phyloP scores from a whole-genome alignment of 345 rosid genomes.

The Dipteronia sinensis region DNA sequence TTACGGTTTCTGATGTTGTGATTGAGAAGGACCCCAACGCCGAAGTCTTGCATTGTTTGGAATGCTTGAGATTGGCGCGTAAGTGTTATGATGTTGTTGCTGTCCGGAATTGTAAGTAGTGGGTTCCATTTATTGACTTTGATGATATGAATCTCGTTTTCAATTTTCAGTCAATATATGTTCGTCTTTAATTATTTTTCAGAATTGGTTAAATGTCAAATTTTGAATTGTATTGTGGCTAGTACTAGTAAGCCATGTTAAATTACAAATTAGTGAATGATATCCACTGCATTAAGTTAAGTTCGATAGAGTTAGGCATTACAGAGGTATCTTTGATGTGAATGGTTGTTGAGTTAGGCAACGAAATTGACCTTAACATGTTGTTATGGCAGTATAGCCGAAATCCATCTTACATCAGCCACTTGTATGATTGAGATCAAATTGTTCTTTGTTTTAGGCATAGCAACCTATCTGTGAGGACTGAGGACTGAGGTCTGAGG shows the following conservation, averaged over 20 bases:
- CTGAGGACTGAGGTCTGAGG: neutral
- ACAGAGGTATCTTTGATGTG: neutral
- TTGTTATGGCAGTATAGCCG: neutral
- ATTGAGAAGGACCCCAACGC: slow-evolving; percentile 77
- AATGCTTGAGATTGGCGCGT: slow-evolving; percentile 55
- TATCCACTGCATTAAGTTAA: slow-evolving; percentile 8
- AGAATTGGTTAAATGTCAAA: neutral
- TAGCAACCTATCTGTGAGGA: neutral
- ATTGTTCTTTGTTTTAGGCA: neutral
- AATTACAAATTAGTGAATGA: slow-evolving; percentile 3
- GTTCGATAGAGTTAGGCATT: slow-evolving; percentile 6
- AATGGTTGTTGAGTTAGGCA: neutral
- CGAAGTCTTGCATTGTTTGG: slow-evolving; percentile 81
- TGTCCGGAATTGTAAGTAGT: neutral
- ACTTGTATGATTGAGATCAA: slow-evolving; percentile 9
- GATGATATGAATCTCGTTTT: too few relatives aligned
- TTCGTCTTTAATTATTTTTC: neutral
- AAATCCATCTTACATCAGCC: slow-evolving; percentile 8
- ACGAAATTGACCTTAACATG: neutral
- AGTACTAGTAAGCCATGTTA: too few relatives aligned
- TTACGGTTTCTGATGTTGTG: slow-evolving; percentile 60
- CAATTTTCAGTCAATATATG: too few relatives aligned
- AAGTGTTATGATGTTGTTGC: slow-evolving; percentile 29
- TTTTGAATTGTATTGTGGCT: neutral
- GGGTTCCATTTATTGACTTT: neutral